These are phyloP conservation scores for Phtheirospermum japonicum DNA, from an alignment of 257 asterid genomes.

Conservation along the genomic window DNA sequence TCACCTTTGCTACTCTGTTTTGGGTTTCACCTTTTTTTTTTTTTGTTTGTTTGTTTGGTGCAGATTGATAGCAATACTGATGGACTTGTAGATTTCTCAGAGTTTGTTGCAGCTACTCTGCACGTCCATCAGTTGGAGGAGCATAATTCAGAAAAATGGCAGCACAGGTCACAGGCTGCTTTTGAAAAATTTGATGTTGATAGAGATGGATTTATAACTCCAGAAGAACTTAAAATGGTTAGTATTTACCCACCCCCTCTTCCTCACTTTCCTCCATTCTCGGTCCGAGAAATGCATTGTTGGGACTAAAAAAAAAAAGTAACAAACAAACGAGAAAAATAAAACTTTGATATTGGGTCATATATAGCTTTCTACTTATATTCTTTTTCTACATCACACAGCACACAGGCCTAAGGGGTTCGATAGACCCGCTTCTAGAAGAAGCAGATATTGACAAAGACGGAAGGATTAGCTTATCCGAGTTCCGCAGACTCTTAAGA, in stretches of 20 bases:
- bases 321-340: background rate
- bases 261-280: no score
- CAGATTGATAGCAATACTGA: conserved; percentile 97
- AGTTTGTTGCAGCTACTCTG: conserved; percentile 93
- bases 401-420: conserved; percentile 82
- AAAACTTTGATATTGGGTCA: background rate
- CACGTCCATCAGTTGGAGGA: conserved; percentile 95
- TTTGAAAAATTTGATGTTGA: conserved; percentile 93
- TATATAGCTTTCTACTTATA: background rate
- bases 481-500: conserved; percentile 89
- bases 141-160: conserved; percentile 84
- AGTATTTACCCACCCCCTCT: conserved; percentile 28
- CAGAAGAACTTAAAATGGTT: conserved; percentile 92
- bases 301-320: no score
- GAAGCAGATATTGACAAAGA: conserved; percentile 98
- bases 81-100: conserved; percentile 92
- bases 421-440: conserved; percentile 81
- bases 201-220: conserved; percentile 85
- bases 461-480: conserved; percentile 86
- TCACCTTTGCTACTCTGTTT: background rate
- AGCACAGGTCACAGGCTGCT: conserved; percentile 74
- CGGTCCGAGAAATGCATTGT: no score
- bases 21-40: background rate
- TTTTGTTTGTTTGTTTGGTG: conserved; percentile 14
- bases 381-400: conserved; percentile 28